phyloP scores from a whole-genome alignment of 2,329 filamentous ascomycete genomes.

The Talaromyces albobiverticillius region DNA sequence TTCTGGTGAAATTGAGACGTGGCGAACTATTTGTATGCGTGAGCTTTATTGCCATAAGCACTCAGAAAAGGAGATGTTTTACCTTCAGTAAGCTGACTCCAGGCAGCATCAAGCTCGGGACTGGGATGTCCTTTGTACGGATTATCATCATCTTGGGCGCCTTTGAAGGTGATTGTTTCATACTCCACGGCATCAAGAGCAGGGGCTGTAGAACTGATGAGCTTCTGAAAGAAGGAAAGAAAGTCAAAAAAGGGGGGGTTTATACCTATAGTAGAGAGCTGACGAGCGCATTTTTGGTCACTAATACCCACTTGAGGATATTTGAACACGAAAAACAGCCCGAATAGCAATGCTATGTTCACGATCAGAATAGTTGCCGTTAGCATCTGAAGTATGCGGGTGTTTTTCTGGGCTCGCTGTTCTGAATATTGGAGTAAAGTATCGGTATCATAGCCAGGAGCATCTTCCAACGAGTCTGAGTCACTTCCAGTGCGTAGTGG shows the following conservation, averaged over 20 bases:
- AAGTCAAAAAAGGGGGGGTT: too few relatives aligned
- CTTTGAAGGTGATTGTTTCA: not conserved
- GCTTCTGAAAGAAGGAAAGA: not conserved
- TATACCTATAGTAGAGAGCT: not conserved
- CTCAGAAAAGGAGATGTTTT: not conserved
- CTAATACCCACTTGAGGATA: not conserved
- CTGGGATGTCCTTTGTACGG: constrained; percentile 1
- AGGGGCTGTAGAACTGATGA: not conserved
- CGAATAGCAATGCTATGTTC: not conserved
- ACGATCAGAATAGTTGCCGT: not conserved
- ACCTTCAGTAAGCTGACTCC: not conserved
- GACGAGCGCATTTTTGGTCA: constrained; percentile 1
- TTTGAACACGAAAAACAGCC: not conserved
- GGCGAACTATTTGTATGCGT: not conserved
- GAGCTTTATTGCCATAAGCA: not conserved
- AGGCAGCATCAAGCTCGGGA: not conserved
- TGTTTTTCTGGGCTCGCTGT: not conserved
- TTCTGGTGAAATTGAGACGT: not conserved
- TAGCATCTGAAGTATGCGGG: not conserved
- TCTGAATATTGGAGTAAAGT: not conserved
- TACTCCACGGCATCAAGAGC: not conserved
- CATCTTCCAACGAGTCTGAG: not conserved
- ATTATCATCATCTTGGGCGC: not conserved
- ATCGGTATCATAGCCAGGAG: not conserved
- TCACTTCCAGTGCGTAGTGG: not conserved